Evolutionary conservation across 257 asterid species (phyloP), one percentile per base, ranked within the genome.

Genomic region (Solanum tarapatanum): DNA sequence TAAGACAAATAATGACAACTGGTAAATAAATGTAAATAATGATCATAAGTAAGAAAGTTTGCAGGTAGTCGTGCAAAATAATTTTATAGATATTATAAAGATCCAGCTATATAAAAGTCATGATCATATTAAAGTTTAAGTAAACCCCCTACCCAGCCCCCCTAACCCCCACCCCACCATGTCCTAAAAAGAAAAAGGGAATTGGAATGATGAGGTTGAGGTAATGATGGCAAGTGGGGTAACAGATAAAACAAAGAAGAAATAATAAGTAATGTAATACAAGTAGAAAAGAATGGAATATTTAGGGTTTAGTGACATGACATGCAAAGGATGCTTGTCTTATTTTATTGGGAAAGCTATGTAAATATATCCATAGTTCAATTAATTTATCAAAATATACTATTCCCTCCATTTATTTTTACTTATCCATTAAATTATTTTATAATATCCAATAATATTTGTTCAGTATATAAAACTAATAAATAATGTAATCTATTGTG

Each of bases 41-140:
- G 86, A 91, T 91, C 87, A 87, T 73, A 88, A 36, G 90, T 45
- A 70, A 87, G 91, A 89, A 91, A 88, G 68, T 79, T 84, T 79
- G 76, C 24, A 45, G 73, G 35, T 68, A 51, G 35, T 82, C 12
- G 82, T 39, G 87, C 73, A 72, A 68, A 70, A 70, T 32, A 82
- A 77, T 70, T 68, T 26, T 62, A 30, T 58, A 16, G 76, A 84
- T 30, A 32, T 28, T 64, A 39, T 45, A 70, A 41, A 87, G 55
- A 68, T 83, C 85, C 91, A 62, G 41, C 43, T 21, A 35, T 74
- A 19, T 79, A 84, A 84, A 85, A 79, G 13, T 35, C 19, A 73
- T 16, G 30, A 64, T 41, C 5, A 37, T 43, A 28, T 21, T n/a
- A 73, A 80, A 36, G 24, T 48, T 32, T 21, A 66, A 75, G 24